Percentiles rank a stretch among this genome's conserved stretches.
Evolutionary conservation across 1,284 basidiomycete species (phyloP).

Genomic region (Pseudomicrostroma phylloplanum): DNA sequence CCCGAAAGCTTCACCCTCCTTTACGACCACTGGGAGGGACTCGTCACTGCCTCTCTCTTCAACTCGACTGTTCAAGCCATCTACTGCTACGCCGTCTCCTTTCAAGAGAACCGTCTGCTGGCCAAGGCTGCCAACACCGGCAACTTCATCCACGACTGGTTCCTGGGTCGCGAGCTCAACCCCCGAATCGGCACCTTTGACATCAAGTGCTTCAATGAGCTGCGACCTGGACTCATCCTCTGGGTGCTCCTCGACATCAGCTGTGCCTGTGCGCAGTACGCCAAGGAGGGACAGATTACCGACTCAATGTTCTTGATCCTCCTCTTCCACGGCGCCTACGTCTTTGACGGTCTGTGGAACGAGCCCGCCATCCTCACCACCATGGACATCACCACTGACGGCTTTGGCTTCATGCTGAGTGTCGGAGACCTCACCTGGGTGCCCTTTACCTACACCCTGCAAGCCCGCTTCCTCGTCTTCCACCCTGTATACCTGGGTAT

Average conservation of each 20-base stretch:
- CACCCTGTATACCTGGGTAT: conserved; percentile 71
- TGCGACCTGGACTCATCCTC: conserved; percentile 84
- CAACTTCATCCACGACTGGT: conserved; percentile 87
- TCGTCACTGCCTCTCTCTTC: conserved; percentile 73
- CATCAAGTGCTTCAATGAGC: conserved; percentile 81
- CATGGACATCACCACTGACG: conserved; percentile 97
- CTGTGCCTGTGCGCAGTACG: conserved; percentile 84
- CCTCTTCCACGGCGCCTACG: conserved; percentile 80
- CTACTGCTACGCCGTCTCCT: conserved; percentile 70
- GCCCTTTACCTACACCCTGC: conserved; percentile 87
- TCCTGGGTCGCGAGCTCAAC: conserved; percentile 91
- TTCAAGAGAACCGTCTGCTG: conserved; percentile 61
- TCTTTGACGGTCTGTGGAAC: conserved; percentile 77
- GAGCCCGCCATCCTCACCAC: conserved; percentile 82
- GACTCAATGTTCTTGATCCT: conserved; percentile 89
- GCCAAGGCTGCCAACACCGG: conserved; percentile 88
- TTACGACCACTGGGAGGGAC: conserved; percentile 85
- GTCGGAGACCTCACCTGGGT: conserved; percentile 92
- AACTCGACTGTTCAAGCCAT: conserved; percentile 65
- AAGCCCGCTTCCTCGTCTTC: conserved; percentile 90
- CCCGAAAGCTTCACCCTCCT: conserved; percentile 76
- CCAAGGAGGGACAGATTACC: conserved; percentile 69
- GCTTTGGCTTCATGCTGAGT: conserved; percentile 96
- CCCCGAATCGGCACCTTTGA: conserved; percentile 79
- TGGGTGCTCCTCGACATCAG: conserved; percentile 88